Base-by-base conservation (phyloP, 148 eudicot genomes). In the Amaranthus cruentus region DNA sequence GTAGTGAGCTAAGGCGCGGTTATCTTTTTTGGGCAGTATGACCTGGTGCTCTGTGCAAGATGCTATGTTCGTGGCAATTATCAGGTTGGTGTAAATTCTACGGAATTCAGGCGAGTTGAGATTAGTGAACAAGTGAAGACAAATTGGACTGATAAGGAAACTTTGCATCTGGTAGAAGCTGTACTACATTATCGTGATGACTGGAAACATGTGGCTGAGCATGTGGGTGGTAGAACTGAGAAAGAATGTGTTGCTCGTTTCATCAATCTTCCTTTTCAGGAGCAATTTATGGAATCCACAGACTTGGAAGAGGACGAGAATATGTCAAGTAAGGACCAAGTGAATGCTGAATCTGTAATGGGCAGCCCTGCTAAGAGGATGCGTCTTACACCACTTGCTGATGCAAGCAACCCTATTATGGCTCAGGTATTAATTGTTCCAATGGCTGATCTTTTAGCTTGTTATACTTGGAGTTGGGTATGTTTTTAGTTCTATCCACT, bases 361-460 rank as follows among this genome's bases (percentile, higher is more conserved):
- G 85, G 78, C 64, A 76, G 78, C 72, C 73, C 72, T 74, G 81
- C 83, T 54, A 96, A 96, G 82, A 88, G 78, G 84, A 75, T 77
- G 79, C 84, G 89, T 62, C 90, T 90, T 59, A 84, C 87, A 44
- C 99, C 99, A 10, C 87, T 92, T 75, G 92, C 96, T 70, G 97
- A 96, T 82, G 85, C 94, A 53, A 96, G 99, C 83, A 96, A 96
- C 83, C 99, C 99, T 52, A 92, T 96, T 55, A 85, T 96, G 94
- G 96, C 96, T 28, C 97, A 95, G 96, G 99, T 95, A 86, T 72
- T 8, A 18, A 43, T 38, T 15, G 28, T 11, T 49, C 10, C 44
- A 55, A 12, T 55, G 58, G 64, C 60, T 49, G 9, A 51, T n/a
- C 46, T 44, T 55, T 62, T 54, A 55, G 55, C 62, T 47, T 15